Conservation (phyloP, 768 basidiomycete genomes). For the Grammothele lineata region DNA sequence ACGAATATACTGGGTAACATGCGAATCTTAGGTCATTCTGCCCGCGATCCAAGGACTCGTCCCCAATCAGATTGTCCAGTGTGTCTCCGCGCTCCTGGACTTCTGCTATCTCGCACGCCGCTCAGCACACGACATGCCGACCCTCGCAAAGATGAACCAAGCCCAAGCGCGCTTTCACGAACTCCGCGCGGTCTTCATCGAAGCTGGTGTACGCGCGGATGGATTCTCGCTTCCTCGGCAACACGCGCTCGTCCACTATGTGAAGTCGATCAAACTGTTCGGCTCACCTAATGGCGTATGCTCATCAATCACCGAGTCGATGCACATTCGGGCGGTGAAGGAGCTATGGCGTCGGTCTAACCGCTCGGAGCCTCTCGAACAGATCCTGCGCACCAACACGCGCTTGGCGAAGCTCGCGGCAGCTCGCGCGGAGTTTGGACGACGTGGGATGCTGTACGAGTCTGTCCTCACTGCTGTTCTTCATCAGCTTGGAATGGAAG, state of each 20-base stretch:
- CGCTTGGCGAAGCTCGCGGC: slow-evolving; percentile 20
- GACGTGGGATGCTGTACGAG: slow-evolving; percentile 11
- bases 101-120: background rate
- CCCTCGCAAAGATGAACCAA: background rate
- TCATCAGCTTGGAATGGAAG: too few species aligned
- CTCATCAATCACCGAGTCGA: slow-evolving; percentile 24
- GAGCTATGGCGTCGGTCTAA: slow-evolving; percentile 20
- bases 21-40: slow-evolving; percentile 12
- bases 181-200: slow-evolving; percentile 9
- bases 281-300: slow-evolving; percentile 23
- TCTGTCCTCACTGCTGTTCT: too few species aligned
- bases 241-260: slow-evolving; percentile 13
- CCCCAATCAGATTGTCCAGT: background rate
- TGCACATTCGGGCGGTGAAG: slow-evolving; percentile 23
- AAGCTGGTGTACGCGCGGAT: background rate
- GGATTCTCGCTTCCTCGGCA: background rate
- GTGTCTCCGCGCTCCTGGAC: background rate
- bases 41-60: slow-evolving; percentile 4
- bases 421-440: slow-evolving; percentile 8
- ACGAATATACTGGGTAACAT: too few species aligned
- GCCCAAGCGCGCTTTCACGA: background rate
- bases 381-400: slow-evolving; percentile 21
- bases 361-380: slow-evolving; percentile 14
- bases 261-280: slow-evolving; percentile 10
- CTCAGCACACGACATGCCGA: background rate